Base-by-base conservation (phyloP, 2,329 filamentous ascomycete genomes). In the Colletotrichum ledebouriae region DNA sequence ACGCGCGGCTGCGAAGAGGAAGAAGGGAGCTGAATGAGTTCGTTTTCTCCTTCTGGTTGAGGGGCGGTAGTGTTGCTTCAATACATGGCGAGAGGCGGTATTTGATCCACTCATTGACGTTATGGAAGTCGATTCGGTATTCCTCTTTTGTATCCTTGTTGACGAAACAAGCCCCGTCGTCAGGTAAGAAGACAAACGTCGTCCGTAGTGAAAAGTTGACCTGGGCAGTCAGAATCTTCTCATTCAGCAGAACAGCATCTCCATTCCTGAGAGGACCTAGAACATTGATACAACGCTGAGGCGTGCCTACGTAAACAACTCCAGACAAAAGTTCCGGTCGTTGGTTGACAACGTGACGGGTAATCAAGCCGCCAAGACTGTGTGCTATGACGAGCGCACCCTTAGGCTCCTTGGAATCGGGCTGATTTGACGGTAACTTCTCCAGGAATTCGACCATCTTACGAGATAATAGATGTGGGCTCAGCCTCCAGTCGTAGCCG, bases 201-300 rank as follows among this genome's bases (percentile, higher is more conserved):
- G 94, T 97, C 7, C 95, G 88, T 57, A 98, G 89, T 0, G 92
- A 94, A 75, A 98, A 97, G 79, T 97, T 97, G 73, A 97, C 94
- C 75, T 96, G 93, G 0, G 95, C 94, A 1, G 94, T 97, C 15
- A 98, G 85, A 0, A 98, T 91, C 72, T 93, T 93, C 70, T 94
- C 94, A 74, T 94, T 97, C 67, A 98, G 85, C 1, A 97, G 85
- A 0, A 98, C 94, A 17, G 94, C 92, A 75, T 98, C 94, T n/a
- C 94, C 94, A 73, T 97, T 95, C 41, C 94, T 90, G 12, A 98
- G 78, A 1, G 94, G 94, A 0, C 95, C 95, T 4, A 98, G 85
- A 59, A 97, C 96, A 76, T 97, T 98, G 76, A 98, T 89, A 76
- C 94, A 97, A 61, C 92, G 88, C 72, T 95, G 91, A 0, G 94